phyloP scores from a whole-genome alignment of 1,284 basidiomycete species.

The Tilletia horrida region DNA sequence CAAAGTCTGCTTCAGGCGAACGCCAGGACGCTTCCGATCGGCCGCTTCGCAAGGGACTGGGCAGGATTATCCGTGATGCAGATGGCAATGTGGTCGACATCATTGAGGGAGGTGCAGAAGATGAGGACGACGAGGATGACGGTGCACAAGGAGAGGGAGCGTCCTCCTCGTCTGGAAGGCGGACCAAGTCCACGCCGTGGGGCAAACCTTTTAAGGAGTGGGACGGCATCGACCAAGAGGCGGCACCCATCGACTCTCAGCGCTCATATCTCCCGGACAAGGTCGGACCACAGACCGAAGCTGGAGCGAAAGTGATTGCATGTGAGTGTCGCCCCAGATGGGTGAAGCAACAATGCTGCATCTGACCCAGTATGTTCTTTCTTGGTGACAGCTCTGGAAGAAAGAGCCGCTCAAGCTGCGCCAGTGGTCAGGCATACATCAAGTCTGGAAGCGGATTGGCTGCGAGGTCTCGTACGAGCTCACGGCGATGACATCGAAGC shows the following conservation, averaged over 20 bases:
- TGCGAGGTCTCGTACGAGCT: constrained; percentile 67
- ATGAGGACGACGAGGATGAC: constrained; percentile 57
- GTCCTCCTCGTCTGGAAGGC: not conserved
- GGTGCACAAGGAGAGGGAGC: constrained; percentile 32
- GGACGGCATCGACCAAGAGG: constrained; percentile 20
- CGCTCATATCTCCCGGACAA: not conserved
- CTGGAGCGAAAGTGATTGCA: not conserved
- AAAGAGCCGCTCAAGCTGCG: constrained; percentile 58
- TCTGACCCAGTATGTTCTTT: too few species aligned
- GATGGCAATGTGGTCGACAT: constrained; percentile 75
- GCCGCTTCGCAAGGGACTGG: constrained; percentile 65
- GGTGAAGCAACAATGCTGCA: too few species aligned
- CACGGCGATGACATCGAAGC: constrained; percentile 70
- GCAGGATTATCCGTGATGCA: constrained; percentile 78
- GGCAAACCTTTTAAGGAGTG: constrained; percentile 39
- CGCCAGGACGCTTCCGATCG: too few species aligned
- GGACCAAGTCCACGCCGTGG: constrained; percentile 46
- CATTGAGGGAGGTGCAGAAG: constrained; percentile 63
- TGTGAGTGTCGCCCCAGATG: too few species aligned
- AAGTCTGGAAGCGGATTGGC: constrained; percentile 67
- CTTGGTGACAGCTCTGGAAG: constrained; percentile 59
- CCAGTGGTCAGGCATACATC: constrained; percentile 67
- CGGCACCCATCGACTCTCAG: constrained; percentile 15
- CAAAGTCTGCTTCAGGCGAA: not conserved
- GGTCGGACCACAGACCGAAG: not conserved